These are phyloP conservation scores for Starmera caribaea DNA, from an alignment of 805 yeast genomes.

Conservation along the genomic window DNA sequence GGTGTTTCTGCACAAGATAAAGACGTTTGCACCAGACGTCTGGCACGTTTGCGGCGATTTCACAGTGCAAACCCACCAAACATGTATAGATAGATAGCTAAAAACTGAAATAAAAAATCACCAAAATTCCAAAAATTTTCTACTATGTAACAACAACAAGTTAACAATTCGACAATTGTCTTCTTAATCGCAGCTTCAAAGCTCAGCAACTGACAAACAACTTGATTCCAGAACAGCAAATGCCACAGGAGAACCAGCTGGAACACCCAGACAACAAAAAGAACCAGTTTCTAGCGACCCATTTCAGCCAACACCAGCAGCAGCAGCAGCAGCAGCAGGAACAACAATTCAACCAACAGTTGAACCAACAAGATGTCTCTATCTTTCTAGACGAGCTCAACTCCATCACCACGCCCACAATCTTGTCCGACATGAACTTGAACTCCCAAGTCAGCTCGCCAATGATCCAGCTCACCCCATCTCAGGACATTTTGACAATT, in stretches of 20 bases:
- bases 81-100: no score
- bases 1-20: slow-evolving; percentile 50
- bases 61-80: not conserved
- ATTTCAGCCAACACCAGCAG: not conserved
- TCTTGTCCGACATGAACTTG: no score
- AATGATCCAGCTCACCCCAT: no score
- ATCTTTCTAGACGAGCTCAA: slow-evolving; percentile 12
- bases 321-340: not conserved
- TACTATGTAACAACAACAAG: not conserved
- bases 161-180: no score
- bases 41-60: slow-evolving; percentile 62
- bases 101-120: no score
- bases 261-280: slow-evolving; percentile 2
- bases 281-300: not conserved
- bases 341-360: not conserved
- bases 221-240: not conserved
- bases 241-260: not conserved
- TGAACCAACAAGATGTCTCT: slow-evolving; percentile 3
- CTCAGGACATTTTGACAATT: not conserved
- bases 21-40: slow-evolving; percentile 82
- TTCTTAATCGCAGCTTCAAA: not conserved
- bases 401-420: slow-evolving; percentile 7
- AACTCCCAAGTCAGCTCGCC: no score
- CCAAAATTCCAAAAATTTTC: not conserved
- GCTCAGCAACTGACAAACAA: no score